Conservation (phyloP, 192 early-diverging fungal genomes). For the Entomortierella parvispora region DNA sequence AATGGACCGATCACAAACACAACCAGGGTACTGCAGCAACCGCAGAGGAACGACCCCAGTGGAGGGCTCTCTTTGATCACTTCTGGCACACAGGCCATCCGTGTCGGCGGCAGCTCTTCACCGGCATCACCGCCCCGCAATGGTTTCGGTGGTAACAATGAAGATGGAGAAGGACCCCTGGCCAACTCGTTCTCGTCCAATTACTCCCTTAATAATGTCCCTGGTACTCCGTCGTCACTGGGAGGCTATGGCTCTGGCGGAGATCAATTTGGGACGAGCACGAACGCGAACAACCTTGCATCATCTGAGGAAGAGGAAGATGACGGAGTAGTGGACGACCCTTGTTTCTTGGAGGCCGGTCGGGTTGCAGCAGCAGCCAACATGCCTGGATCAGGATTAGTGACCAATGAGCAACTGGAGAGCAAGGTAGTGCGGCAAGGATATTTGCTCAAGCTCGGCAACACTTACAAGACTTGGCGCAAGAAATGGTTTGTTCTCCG, state of each 20-base stretch:
- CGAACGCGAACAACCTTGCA: neutral
- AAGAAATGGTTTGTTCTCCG: slow-evolving; percentile 74
- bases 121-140: slow-evolving; percentile 15
- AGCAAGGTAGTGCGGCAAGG: slow-evolving; percentile 63
- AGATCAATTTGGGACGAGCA: slow-evolving; percentile 23
- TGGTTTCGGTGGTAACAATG: neutral
- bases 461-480: slow-evolving; percentile 67
- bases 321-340: slow-evolving; percentile 24
- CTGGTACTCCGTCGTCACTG: slow-evolving; percentile 36
- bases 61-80: slow-evolving; percentile 33
- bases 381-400: slow-evolving; percentile 38
- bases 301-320: slow-evolving; percentile 44
- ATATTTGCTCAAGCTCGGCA: slow-evolving; percentile 62
- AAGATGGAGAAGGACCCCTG: slow-evolving; percentile 4
- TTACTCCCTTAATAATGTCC: slow-evolving; percentile 26
- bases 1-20: slow-evolving; percentile 2
- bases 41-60: neutral
- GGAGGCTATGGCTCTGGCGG: slow-evolving; percentile 31
- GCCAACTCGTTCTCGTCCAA: slow-evolving; percentile 43
- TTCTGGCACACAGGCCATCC: slow-evolving; percentile 24
- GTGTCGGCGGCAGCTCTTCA: neutral
- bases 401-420: slow-evolving; percentile 54
- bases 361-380: slow-evolving; percentile 44
- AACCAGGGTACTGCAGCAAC: neutral
- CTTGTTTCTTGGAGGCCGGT: slow-evolving; percentile 27